phyloP scores from a whole-genome alignment of 2,329 filamentous ascomycete genomes.

The Raffaelea ambrosiae region DNA sequence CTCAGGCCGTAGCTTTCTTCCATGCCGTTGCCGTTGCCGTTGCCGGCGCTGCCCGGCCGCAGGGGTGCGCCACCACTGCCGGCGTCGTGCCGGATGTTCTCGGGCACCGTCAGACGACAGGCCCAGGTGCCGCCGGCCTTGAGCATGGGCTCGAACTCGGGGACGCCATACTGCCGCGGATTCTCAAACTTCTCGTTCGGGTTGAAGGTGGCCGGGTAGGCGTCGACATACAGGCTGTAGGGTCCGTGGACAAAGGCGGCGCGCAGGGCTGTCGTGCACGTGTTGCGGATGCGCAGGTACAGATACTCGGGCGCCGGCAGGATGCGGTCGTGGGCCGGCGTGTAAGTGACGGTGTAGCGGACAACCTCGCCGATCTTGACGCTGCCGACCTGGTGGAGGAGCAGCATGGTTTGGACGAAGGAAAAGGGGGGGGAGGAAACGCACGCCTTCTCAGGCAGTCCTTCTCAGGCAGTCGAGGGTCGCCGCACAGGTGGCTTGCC shows the following conservation, averaged over 20 bases:
- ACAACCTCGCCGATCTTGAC: constrained; percentile 93
- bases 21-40: background rate
- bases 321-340: constrained; percentile 79
- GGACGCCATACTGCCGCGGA: constrained; percentile 62
- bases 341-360: constrained; percentile 88
- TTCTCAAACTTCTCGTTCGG: constrained; percentile 71
- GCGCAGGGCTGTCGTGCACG: constrained; percentile 78
- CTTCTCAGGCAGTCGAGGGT: too few relatives aligned
- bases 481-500: too few relatives aligned
- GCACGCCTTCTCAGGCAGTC: too few relatives aligned
- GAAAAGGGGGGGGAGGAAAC: too few relatives aligned
- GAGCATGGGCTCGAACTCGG: constrained; percentile 91
- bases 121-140: constrained; percentile 88
- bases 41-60: background rate
- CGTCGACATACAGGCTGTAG: constrained; percentile 80
- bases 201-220: constrained; percentile 75
- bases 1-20: background rate
- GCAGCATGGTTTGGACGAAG: constrained; percentile 58
- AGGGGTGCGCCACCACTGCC: constrained; percentile 41
- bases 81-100: constrained; percentile 62
- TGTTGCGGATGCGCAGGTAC: constrained; percentile 84
- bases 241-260: constrained; percentile 95
- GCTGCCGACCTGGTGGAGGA: constrained; percentile 82
- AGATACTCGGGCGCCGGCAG: constrained; percentile 75
- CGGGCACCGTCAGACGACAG: constrained; percentile 70